These are phyloP conservation scores for Warburgia ugandensis DNA, from an alignment of 164 flowering plant genomes.

Conservation along the genomic window DNA sequence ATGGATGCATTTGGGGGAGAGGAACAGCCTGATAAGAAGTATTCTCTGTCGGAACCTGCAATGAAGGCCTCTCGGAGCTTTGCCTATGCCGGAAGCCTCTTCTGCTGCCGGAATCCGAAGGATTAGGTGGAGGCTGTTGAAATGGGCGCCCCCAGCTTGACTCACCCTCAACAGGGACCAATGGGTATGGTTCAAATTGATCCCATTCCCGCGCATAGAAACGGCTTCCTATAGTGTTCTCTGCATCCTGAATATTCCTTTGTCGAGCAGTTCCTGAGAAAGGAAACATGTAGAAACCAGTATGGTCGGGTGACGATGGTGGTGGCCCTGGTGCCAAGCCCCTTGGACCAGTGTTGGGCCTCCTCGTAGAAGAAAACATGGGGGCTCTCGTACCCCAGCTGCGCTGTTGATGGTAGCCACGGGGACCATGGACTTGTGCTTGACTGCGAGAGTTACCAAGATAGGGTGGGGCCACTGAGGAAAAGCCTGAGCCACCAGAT, in stretches of 20 bases:
- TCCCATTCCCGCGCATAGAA: slow-evolving; percentile 78
- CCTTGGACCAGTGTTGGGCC: slow-evolving; percentile 47
- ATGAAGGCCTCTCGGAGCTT: slow-evolving; percentile 62
- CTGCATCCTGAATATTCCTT: slow-evolving; percentile 55
- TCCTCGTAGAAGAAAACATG: slow-evolving; percentile 27
- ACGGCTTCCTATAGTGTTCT: slow-evolving; percentile 35
- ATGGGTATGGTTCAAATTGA: slow-evolving; percentile 47
- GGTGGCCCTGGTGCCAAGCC: slow-evolving; percentile 37
- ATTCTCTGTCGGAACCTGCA: slow-evolving; percentile 52
- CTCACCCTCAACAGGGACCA: slow-evolving; percentile 60
- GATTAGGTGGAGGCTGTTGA: slow-evolving; percentile 40
- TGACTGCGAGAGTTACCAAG: slow-evolving; percentile 71
- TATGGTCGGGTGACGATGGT: slow-evolving; percentile 50
- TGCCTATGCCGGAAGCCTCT: slow-evolving; percentile 60
- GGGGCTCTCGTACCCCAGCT: slow-evolving; percentile 34
- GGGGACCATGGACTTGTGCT: slow-evolving; percentile 60
- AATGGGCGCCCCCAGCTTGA: slow-evolving; percentile 45
- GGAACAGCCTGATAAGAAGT: slow-evolving; percentile 15
- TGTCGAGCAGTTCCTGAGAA: slow-evolving; percentile 43
- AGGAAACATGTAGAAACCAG: slow-evolving; percentile 51
- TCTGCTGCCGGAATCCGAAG: slow-evolving; percentile 37
- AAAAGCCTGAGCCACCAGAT: slow-evolving; percentile 47
- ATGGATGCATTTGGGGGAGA: slow-evolving; percentile 18
- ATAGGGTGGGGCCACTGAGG: slow-evolving; percentile 55
- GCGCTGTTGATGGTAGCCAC: slow-evolving; percentile 56